Conservation (phyloP, 1,139 yeast genomes). For the Lodderomyces beijingensis region DNA sequence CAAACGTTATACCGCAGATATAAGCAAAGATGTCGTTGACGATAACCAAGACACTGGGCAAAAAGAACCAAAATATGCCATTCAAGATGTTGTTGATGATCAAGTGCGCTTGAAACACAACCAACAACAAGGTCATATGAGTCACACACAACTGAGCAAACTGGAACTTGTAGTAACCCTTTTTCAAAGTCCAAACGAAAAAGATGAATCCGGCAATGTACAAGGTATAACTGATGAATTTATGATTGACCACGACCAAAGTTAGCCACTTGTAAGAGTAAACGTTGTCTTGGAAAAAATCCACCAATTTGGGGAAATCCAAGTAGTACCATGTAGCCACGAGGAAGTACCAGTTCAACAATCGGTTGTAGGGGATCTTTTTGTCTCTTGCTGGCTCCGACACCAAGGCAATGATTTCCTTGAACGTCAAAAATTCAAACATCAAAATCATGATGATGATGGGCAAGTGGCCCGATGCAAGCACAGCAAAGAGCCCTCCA, state of each 20-base stretch:
- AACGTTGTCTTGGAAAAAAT: slow-evolving; percentile 46
- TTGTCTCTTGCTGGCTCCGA: slow-evolving; percentile 80
- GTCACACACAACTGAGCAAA: slow-evolving; percentile 92
- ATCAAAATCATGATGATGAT: slow-evolving; percentile 66
- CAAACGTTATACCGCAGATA: slow-evolving; percentile 94
- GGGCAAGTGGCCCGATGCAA: slow-evolving; percentile 87
- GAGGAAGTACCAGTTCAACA: slow-evolving; percentile 86
- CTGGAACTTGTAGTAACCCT: slow-evolving; percentile 86
- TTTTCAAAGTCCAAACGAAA: slow-evolving; percentile 85
- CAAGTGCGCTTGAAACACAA: slow-evolving; percentile 91
- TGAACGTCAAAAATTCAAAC: slow-evolving; percentile 79
- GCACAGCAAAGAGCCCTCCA: slow-evolving; percentile 58
- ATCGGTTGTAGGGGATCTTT: slow-evolving; percentile 74
- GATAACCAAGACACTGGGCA: slow-evolving; percentile 88
- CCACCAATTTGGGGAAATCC: slow-evolving; percentile 80
- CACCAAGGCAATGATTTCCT: slow-evolving; percentile 86
- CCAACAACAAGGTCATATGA: slow-evolving; percentile 87
- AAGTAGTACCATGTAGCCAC: slow-evolving; percentile 81
- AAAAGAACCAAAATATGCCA: slow-evolving; percentile 91
- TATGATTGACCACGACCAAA: slow-evolving; percentile 61
- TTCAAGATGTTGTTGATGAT: slow-evolving; percentile 84
- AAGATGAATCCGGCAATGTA: slow-evolving; percentile 86
- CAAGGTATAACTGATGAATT: slow-evolving; percentile 75
- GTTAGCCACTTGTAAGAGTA: slow-evolving; percentile 41
- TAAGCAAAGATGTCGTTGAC: slow-evolving; percentile 96